Conservation (phyloP, 352 stramenopile genomes). For the Globisporangium perplexum region DNA sequence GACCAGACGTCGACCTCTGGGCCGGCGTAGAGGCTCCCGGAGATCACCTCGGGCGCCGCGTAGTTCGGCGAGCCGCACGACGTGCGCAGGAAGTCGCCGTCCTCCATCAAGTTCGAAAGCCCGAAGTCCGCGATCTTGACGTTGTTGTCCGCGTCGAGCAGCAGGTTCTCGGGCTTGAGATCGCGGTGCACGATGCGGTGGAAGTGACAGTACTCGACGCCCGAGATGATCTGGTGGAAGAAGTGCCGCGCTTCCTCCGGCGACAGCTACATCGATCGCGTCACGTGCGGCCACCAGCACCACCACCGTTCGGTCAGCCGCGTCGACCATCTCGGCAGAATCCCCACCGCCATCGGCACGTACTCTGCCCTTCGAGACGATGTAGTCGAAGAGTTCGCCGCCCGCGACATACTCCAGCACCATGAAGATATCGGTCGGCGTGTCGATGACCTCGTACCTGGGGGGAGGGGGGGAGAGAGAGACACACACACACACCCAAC, state of each 20-base stretch:
- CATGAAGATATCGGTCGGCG: conserved; percentile 97
- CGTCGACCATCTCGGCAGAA: too few species aligned
- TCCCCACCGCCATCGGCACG: conserved; percentile 16
- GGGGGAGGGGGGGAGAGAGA: background rate
- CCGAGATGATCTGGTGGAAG: conserved; percentile 98
- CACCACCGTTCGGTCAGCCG: background rate
- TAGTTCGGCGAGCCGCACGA: conserved; percentile 99
- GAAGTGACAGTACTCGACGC: conserved; percentile 99
- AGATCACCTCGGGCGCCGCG: conserved; percentile 99
- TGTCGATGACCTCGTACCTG: conserved; percentile 98
- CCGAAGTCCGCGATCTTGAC: conserved; percentile 99
- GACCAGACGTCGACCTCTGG: conserved; percentile 99
- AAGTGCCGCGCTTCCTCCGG: conserved; percentile 98
- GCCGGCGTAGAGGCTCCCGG: conserved; percentile 96
- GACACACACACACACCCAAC: too few species aligned
- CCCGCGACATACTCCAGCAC: conserved; percentile 93
- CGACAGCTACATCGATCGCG: conserved; percentile 87
- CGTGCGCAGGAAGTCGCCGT: conserved; percentile 98
- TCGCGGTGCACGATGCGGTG: conserved; percentile 99
- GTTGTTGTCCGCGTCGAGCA: conserved; percentile 98
- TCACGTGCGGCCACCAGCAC: too few species aligned
- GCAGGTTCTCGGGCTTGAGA: conserved; percentile 97
- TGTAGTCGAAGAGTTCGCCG: conserved; percentile 98
- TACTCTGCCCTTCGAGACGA: conserved; percentile 95
- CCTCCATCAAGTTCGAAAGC: conserved; percentile 97